A percentile compares a stretch with the other conserved stretches of the same genome.
phyloP scores from a whole-genome alignment of 2,329 filamentous ascomycete genomes.

The Ophiostoma perfectum region DNA sequence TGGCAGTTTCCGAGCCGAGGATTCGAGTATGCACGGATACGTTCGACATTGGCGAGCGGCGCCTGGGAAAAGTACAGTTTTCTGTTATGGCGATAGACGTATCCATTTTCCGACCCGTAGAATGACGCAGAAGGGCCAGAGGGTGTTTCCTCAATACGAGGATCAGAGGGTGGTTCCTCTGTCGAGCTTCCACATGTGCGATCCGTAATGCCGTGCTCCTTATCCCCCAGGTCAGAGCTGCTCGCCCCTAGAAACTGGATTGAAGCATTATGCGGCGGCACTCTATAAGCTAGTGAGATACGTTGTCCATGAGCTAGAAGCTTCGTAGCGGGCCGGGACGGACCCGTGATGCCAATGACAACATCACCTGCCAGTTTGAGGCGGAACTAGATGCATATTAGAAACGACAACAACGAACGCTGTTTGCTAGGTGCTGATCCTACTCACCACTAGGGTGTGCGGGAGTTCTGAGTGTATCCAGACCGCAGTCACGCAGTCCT shows the following conservation, averaged over 20 bases:
- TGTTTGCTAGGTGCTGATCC: not conserved
- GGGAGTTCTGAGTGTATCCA: not conserved
- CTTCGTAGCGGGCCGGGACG: not conserved
- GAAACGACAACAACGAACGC: not conserved
- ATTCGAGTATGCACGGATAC: not conserved
- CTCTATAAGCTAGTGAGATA: not conserved
- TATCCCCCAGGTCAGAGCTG: not conserved
- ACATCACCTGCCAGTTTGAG: not conserved
- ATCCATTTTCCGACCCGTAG: too few species aligned
- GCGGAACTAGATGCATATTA: not conserved
- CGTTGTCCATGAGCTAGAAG: not conserved
- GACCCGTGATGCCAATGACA: not conserved
- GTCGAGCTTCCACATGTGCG: too few species aligned
- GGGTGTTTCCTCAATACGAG: too few species aligned
- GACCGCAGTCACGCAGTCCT: not conserved
- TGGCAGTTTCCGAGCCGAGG: not conserved
- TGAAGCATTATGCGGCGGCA: not conserved
- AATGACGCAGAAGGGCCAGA: too few species aligned
- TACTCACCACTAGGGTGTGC: not conserved
- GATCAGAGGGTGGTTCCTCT: too few species aligned
- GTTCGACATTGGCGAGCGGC: not conserved
- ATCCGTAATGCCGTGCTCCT: too few species aligned
- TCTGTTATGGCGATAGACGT: not conserved
- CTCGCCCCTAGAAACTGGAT: not conserved
- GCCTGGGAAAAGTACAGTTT: not conserved